Percentiles rank a stretch among this genome's conserved stretches.
These are phyloP conservation scores for Colletotrichum tropicale DNA, from an alignment of 2,329 filamentous ascomycete species.

Conservation along the genomic window DNA sequence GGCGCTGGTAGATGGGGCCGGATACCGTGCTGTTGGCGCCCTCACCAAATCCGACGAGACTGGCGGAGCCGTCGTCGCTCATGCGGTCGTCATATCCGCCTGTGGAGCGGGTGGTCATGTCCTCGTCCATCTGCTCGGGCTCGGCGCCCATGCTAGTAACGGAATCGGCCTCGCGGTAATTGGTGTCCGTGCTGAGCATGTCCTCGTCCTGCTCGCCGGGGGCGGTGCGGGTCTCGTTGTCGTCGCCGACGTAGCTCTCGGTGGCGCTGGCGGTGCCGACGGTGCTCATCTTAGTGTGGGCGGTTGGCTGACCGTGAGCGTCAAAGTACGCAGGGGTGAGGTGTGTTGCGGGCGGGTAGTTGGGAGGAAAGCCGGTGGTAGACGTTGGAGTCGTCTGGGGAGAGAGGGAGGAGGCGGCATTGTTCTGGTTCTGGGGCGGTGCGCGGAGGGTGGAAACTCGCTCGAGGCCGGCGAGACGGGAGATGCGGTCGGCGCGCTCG, in stretches of 20 bases:
- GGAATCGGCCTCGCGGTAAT: conserved; percentile 60
- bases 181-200: conserved; percentile 72
- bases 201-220: conserved; percentile 67
- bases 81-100: conserved; percentile 71
- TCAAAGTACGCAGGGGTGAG: conserved; percentile 80
- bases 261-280: conserved; percentile 92
- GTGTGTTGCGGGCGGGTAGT: conserved; percentile 37
- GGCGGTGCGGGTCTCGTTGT: conserved; percentile 50
- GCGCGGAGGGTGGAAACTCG: conserved; percentile 79
- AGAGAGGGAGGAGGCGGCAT: conserved; percentile 42
- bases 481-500: conserved; percentile 93
- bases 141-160: conserved; percentile 59
- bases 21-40: conserved; percentile 86
- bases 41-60: conserved; percentile 90
- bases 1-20: conserved; percentile 72
- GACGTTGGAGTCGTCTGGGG: conserved; percentile 59
- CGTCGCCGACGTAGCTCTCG: conserved; percentile 69
- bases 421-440: conserved; percentile 34
- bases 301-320: conserved; percentile 69
- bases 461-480: conserved; percentile 89
- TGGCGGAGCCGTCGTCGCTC: conserved; percentile 84
- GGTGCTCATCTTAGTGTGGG: conserved; percentile 80
- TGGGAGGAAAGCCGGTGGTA: conserved; percentile 46
- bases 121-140: conserved; percentile 58
- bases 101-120: conserved; percentile 51